Evolutionary conservation across 345 rosid genomes (phyloP).

Genomic region (Conringia planisiliqua): DNA sequence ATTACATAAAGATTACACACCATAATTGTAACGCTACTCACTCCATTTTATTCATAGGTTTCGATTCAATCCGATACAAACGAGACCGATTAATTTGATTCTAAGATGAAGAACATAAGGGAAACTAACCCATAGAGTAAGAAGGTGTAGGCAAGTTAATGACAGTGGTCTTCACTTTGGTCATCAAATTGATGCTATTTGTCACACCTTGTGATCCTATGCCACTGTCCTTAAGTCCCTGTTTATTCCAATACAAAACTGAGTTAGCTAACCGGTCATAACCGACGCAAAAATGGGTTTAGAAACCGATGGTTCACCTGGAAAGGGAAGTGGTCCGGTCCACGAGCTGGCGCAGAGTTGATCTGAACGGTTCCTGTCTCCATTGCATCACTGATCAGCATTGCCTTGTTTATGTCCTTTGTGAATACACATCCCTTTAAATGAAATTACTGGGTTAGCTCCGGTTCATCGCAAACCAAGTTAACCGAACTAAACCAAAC

Average conservation of each 20-base stretch:
- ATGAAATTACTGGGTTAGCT: background rate
- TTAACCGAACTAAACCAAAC: background rate
- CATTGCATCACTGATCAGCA: conserved; percentile 93
- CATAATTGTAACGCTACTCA: conserved; percentile 24
- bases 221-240: conserved; percentile 99
- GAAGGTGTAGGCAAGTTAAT: conserved; percentile 89
- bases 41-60: conserved; percentile 27
- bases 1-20: conserved; percentile 29
- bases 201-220: conserved; percentile 97
- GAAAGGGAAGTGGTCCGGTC: conserved; percentile 98
- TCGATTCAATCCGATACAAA: conserved; percentile 8
- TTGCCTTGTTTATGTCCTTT: conserved; percentile 85
- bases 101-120: conserved; percentile 1
- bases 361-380: conserved; percentile 99
- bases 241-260: background rate
- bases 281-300: background rate
- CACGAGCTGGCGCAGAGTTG: conserved; percentile 99
- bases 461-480: background rate
- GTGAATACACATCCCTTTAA: conserved; percentile 86
- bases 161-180: conserved; percentile 87
- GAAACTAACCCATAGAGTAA: conserved; percentile 81
- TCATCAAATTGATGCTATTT: conserved; percentile 96
- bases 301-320: conserved; percentile 51
- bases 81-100: conserved; percentile 7
- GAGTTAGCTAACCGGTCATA: conserved; percentile 1